Evolutionary conservation across 1,284 basidiomycete genomes (phyloP).

Genomic region (Vanrija sp.): DNA sequence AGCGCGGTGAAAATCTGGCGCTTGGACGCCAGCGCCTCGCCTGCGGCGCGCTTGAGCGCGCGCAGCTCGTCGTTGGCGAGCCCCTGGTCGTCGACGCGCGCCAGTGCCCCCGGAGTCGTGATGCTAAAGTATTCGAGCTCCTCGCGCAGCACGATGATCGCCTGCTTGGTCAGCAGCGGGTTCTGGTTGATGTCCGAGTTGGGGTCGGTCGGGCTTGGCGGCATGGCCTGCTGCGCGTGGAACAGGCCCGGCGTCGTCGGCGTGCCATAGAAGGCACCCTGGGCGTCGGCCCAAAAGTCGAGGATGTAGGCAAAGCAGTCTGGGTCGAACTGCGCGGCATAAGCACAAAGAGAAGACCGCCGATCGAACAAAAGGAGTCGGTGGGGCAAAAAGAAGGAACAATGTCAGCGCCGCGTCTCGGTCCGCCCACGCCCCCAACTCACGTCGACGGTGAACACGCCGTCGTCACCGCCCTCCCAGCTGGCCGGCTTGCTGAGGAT

Average conservation of each 20-base stretch:
- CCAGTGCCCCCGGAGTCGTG: conserved; percentile 47
- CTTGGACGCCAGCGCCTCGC: conserved; percentile 81
- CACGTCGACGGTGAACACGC: conserved; percentile 93
- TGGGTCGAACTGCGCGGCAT: conserved; percentile 75
- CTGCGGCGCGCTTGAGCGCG: conserved; percentile 76
- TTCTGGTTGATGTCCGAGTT: conserved; percentile 59
- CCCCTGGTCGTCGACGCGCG: conserved; percentile 65
- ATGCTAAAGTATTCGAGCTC: conserved; percentile 99
- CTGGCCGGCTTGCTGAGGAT: conserved; percentile 78
- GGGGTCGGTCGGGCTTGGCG: conserved; percentile 50
- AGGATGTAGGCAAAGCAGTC: conserved; percentile 93
- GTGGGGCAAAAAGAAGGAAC: neutral
- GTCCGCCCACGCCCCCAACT: conserved; percentile 46
- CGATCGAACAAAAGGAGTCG: too few relatives aligned
- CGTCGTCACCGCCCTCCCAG: conserved; percentile 77
- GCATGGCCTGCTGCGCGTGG: conserved; percentile 71
- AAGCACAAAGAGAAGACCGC: too few relatives aligned
- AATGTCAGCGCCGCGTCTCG: neutral
- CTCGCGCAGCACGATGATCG: conserved; percentile 95
- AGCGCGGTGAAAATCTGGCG: conserved; percentile 94
- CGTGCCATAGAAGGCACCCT: conserved; percentile 89
- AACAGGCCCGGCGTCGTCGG: conserved; percentile 67
- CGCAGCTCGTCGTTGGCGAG: conserved; percentile 70
- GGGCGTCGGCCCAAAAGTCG: conserved; percentile 81
- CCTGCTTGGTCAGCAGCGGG: conserved; percentile 90